These are phyloP conservation scores for Nigrospora osmanthi DNA, from an alignment of 2,329 filamentous ascomycete species.

Conservation along the genomic window DNA sequence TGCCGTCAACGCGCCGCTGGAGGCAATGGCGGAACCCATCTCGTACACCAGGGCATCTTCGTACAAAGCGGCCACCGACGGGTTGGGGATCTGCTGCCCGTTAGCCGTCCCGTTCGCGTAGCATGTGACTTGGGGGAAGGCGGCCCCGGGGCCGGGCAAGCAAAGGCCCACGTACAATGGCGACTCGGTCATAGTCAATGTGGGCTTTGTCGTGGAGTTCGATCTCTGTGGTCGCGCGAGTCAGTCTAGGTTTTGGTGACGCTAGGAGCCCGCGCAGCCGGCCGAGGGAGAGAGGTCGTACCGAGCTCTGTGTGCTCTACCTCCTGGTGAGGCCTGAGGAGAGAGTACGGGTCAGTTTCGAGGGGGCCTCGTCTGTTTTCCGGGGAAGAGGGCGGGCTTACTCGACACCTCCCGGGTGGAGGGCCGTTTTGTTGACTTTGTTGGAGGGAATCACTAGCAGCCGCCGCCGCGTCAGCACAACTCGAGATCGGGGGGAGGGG, in stretches of 20 bases:
- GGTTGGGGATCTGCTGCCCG: conserved; percentile 64
- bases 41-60: conserved; percentile 97
- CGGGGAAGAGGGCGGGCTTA: conserved; percentile 43
- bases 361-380: neutral
- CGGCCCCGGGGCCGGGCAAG: neutral
- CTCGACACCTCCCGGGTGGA: conserved; percentile 87
- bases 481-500: neutral
- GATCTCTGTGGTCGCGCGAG: conserved; percentile 51
- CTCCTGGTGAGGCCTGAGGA: conserved; percentile 53
- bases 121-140: neutral
- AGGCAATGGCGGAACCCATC: conserved; percentile 94
- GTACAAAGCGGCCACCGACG: conserved; percentile 90
- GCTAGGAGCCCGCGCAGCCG: neutral
- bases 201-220: conserved; percentile 95
- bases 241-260: neutral
- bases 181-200: conserved; percentile 98
- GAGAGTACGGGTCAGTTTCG: conserved; percentile 13
- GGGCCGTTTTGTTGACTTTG: conserved; percentile 79
- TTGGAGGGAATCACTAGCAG: conserved; percentile 44
- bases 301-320: conserved; percentile 88
- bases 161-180: conserved; percentile 63
- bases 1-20: conserved; percentile 86
- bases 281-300: conserved; percentile 19
- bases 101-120: conserved; percentile 10
- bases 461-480: conserved; percentile 10